A percentile compares a stretch with the other conserved stretches of the same genome.
Evolutionary conservation across 495 filamentous ascomycete genomes (phyloP).

Genomic region (Penicillium malachiteum): DNA sequence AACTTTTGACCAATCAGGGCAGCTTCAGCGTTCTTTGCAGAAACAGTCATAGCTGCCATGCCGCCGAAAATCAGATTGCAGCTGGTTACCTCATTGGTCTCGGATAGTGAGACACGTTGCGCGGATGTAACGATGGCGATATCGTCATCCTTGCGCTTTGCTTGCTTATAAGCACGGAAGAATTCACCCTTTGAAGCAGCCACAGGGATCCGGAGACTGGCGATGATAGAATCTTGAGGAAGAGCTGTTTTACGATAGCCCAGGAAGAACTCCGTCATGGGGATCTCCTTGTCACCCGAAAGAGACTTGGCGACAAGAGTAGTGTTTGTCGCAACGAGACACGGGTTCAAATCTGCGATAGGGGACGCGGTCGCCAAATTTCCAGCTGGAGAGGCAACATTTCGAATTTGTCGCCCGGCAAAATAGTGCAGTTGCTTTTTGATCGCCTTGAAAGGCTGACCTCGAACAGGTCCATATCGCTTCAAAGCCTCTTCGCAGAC

Average conservation of each 20-base stretch:
- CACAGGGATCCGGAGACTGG: slow-evolving; percentile 78
- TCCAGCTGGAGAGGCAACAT: slow-evolving; percentile 93
- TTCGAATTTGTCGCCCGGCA: slow-evolving; percentile 92
- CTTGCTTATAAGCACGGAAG: slow-evolving; percentile 80
- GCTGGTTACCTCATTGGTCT: slow-evolving; percentile 63
- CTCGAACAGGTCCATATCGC: slow-evolving; percentile 67
- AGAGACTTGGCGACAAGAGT: slow-evolving; percentile 74
- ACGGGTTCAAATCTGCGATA: slow-evolving; percentile 94
- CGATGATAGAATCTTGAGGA: slow-evolving; percentile 77
- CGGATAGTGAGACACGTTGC: slow-evolving; percentile 66
- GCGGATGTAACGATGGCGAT: slow-evolving; percentile 93
- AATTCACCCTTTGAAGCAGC: slow-evolving; percentile 54
- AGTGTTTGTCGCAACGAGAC: slow-evolving; percentile 85
- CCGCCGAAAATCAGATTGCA: slow-evolving; percentile 83
- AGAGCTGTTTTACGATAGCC: slow-evolving; percentile 86
- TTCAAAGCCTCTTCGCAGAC: slow-evolving; percentile 72
- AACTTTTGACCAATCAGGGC: slow-evolving; percentile 76
- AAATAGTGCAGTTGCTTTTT: slow-evolving; percentile 71
- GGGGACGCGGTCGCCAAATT: slow-evolving; percentile 94
- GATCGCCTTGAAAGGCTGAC: slow-evolving; percentile 59
- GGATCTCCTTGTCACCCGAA: slow-evolving; percentile 70
- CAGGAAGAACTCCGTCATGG: slow-evolving; percentile 91
- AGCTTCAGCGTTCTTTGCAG: slow-evolving; percentile 70
- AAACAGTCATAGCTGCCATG: slow-evolving; percentile 84
- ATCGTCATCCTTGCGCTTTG: slow-evolving; percentile 95